Evolutionary conservation across 2,329 filamentous ascomycete species (phyloP), one percentile per base, ranked within the genome.

Genomic region (Teratosphaeria zuluensis): DNA sequence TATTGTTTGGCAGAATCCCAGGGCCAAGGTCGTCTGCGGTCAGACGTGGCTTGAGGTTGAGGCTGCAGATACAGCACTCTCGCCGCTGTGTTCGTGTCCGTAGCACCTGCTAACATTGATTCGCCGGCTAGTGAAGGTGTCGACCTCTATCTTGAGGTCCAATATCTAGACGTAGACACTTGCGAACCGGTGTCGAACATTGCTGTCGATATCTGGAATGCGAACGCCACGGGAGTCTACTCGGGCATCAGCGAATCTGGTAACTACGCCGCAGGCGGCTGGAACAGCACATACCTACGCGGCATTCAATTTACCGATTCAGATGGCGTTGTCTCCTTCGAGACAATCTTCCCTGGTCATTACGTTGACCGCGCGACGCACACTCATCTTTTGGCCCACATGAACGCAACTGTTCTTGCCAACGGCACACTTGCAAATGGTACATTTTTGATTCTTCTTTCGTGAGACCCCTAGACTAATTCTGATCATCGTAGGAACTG

Each of bases 391-490:
- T 56, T 76, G 48, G 74, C 76, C 59, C 70, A 72, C 59, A 72
- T 72, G 52, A 69, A 66, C 53, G 73, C 69, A 48, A 74, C 76
- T 53, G 64, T 74, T 53, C 59, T 59, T 32, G 57, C 57, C 42
- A 83, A 80, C 66, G 80, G 79, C 58, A 81, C 81, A n/a, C 42
- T 48, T 16, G 42, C 42, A 42, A 83, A 80, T 66, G 80, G 79
- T 57, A 81, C 81, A n/a, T 48, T 48, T 3, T 11, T 48, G 57
- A 76, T 82, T 61, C 70, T 73, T 51, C 79, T 31, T 48, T 21
- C 7, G 4, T 19, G 5, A 8, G 19, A 21, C n/a, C 42, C n/a
- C 5, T 48, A 48, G 42, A 24, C 42, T 48, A 48, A 48, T 48
- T 32, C 31, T 21, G 16, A n/a, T 24, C 42, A 48, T 19, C 16